Evolutionary conservation across 164 flowering plant species (phyloP), one percentile per base, ranked within the genome.

Genomic region (Magnolia kwangsiensis): DNA sequence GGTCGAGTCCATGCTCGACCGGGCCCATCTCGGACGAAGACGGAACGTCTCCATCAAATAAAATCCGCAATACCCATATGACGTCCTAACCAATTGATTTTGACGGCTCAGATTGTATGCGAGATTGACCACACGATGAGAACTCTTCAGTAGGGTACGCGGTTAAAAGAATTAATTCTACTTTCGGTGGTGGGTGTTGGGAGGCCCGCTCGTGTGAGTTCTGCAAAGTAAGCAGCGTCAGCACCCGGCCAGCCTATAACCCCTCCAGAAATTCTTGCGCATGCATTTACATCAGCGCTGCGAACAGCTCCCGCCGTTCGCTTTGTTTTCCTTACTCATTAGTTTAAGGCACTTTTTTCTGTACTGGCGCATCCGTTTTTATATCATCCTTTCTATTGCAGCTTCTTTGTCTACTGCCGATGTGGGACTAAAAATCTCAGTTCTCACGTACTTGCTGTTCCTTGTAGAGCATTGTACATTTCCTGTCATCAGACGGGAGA

Each of bases 261-360:
- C 97, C 98, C 92, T 91, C 90, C 96, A 91, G n/a, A 96, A 96
- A 92, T 93, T 89, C 77, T 2, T 86, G 95, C 95, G 90, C 93
- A 72, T 59, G n/a, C 16, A 49, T 50, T 16, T 7, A 61, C 0
- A 19, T 18, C 19, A 68, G 88, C 91, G 96, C 97, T 69, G 93
- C 94, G 89, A 81, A 19, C 90, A 76, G 91, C 83, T 90, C 95
- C 74, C 93, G 88, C 93, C 90, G 81, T 72, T 83, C 90, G 90
- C 98, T 90, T 93, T 93, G 98, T 92, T 95, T 95, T 93, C 98
- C 97, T 95, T 95, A 93, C 98, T 95, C 97, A 92, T 95, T 95
- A 95, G 96, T 93, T 93, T 95, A 93, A 91, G 97, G 96, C 98
- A 86, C 29, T 0, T 14, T 14, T 19, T 81, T 75, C 3, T 0